phyloP scores from a whole-genome alignment of 495 filamentous ascomycete genomes.

The Aspergillus nidulans region DNA sequence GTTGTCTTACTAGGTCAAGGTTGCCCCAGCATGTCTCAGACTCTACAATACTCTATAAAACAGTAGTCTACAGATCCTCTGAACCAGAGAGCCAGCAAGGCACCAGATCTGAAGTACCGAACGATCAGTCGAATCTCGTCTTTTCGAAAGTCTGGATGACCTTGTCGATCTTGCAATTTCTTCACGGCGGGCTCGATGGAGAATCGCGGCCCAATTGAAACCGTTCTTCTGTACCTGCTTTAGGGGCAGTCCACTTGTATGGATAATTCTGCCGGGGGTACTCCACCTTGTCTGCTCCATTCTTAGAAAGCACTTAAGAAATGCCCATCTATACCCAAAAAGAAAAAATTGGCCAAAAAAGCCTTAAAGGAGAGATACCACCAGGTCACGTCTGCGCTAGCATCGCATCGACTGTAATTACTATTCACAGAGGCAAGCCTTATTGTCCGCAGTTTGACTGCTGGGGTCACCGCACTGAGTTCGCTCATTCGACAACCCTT shows the following conservation, averaged over 20 bases:
- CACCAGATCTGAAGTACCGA: neutral
- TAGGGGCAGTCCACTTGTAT: conserved; percentile 17
- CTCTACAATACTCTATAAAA: too few species aligned
- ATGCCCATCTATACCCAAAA: neutral
- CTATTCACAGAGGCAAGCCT: neutral
- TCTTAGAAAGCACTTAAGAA: neutral
- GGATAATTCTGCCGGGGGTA: conserved; percentile 9
- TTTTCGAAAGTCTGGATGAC: neutral
- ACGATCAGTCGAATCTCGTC: neutral
- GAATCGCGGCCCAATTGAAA: conserved; percentile 20
- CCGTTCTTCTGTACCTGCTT: conserved; percentile 21
- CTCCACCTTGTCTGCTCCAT: conserved; percentile 13
- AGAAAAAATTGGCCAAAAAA: too few species aligned
- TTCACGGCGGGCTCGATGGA: conserved; percentile 15
- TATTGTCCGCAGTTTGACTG: neutral
- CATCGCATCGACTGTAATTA: neutral
- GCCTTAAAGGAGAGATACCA: too few species aligned
- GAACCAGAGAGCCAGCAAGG: too few species aligned
- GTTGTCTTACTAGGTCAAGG: neutral
- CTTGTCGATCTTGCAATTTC: conserved; percentile 16
- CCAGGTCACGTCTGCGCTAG: too few species aligned
- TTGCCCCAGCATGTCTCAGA: neutral
- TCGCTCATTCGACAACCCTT: neutral
- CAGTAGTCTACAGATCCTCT: too few species aligned
- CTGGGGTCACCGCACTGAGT: neutral